These are phyloP conservation scores for Comarum palustre DNA, from an alignment of 306 rosid species.

Conservation along the genomic window DNA sequence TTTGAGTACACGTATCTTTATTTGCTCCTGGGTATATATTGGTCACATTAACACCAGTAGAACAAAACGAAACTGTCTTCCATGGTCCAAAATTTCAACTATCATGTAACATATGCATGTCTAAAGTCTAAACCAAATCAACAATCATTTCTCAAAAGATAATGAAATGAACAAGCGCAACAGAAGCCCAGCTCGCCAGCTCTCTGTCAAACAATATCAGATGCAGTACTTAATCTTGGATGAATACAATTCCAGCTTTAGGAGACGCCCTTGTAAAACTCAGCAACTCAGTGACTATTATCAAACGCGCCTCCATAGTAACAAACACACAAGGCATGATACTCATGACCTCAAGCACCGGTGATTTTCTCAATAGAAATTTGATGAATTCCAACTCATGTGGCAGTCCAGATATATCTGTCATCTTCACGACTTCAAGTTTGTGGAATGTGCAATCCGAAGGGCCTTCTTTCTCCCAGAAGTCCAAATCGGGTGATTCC, in stretches of 20 bases:
- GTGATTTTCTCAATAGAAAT: slow-evolving; percentile 63
- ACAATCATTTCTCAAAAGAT: neutral
- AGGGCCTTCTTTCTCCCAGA: slow-evolving; percentile 60
- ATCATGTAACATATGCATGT: neutral
- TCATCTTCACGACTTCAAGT: slow-evolving; percentile 64
- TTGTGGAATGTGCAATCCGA: slow-evolving; percentile 39
- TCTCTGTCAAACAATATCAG: neutral
- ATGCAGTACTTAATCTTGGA: slow-evolving; percentile 33
- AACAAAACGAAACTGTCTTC: neutral
- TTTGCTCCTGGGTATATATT: neutral
- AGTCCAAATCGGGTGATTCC: slow-evolving; percentile 60
- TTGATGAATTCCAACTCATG: slow-evolving; percentile 78
- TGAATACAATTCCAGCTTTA: slow-evolving; percentile 56
- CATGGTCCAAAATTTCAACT: neutral
- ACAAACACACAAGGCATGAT: slow-evolving; percentile 45
- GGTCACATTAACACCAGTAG: neutral
- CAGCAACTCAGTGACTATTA: slow-evolving; percentile 63
- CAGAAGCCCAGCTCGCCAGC: neutral
- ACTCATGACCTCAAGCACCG: slow-evolving; percentile 63
- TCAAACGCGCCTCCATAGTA: slow-evolving; percentile 38
- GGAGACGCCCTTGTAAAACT: slow-evolving; percentile 77
- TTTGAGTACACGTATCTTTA: too few species aligned
- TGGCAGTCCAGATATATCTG: slow-evolving; percentile 68
- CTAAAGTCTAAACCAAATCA: neutral
- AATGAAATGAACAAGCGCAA: neutral